Percentiles rank a stretch among this genome's conserved stretches.
phyloP scores from a whole-genome alignment of 768 basidiomycete species.

The Phanerodontia chrysosporium region DNA sequence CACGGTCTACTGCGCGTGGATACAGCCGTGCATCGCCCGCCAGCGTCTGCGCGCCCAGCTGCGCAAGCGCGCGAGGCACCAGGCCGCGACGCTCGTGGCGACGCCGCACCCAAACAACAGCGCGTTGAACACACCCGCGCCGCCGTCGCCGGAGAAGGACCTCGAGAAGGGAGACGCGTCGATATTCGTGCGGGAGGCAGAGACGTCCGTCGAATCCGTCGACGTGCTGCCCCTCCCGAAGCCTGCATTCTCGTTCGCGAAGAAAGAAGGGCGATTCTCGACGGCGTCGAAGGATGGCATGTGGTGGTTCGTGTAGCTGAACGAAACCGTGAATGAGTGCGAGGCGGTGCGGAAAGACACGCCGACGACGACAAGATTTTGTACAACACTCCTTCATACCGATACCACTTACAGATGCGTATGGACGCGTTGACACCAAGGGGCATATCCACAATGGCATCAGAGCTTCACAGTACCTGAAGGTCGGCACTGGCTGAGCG shows the following conservation, averaged over 20 bases:
- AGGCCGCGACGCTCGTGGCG: background rate
- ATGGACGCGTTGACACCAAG: no score
- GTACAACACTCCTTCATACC: no score
- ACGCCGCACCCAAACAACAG: background rate
- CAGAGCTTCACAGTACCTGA: background rate
- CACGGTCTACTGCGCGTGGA: conserved; percentile 7
- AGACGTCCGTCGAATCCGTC: background rate
- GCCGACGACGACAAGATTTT: no score
- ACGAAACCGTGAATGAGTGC: background rate
- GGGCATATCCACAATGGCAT: no score
- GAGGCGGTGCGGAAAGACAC: background rate
- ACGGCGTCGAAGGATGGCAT: conserved; percentile 9
- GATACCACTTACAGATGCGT: no score
- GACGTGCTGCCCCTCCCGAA: conserved; percentile 6
- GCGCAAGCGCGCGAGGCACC: background rate
- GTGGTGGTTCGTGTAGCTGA: conserved; percentile 10
- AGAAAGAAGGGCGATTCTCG: conserved; percentile 9
- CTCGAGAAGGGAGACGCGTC: background rate
- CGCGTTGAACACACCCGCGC: background rate
- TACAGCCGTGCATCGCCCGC: conserved; percentile 5
- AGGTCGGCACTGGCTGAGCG: background rate
- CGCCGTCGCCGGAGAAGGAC: background rate
- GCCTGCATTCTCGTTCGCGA: conserved; percentile 1
- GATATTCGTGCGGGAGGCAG: background rate
- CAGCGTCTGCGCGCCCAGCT: background rate